Percentiles rank a stretch among this genome's conserved stretches.
phyloP scores from a whole-genome alignment of 2,329 filamentous ascomycete species.

The Alternaria arbusti region DNA sequence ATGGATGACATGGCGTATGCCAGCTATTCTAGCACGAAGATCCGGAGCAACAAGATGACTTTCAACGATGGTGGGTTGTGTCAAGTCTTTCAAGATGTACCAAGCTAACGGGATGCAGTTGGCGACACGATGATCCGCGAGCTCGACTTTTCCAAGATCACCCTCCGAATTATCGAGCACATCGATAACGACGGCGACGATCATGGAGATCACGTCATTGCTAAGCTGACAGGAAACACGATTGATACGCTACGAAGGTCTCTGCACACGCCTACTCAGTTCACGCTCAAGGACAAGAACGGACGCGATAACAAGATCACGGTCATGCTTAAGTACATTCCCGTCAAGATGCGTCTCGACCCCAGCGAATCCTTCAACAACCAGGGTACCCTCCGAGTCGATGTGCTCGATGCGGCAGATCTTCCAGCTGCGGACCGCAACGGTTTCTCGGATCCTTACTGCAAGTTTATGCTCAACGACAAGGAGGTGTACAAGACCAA shows the following conservation, averaged over 20 bases:
- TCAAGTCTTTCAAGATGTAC: neutral
- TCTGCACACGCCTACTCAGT: constrained; percentile 85
- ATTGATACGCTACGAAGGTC: constrained; percentile 87
- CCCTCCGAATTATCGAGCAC: constrained; percentile 83
- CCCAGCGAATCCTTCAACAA: constrained; percentile 98
- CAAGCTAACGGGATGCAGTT: constrained; percentile 53
- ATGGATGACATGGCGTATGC: constrained; percentile 96
- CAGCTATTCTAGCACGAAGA: constrained; percentile 80
- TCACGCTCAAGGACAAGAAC: constrained; percentile 79
- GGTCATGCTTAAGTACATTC: constrained; percentile 93
- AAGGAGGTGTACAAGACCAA: constrained; percentile 95
- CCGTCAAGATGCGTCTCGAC: constrained; percentile 91
- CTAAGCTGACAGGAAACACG: constrained; percentile 83
- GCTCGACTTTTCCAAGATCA: constrained; percentile 94
- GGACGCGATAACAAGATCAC: constrained; percentile 80
- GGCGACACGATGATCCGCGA: constrained; percentile 96
- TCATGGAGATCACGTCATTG: constrained; percentile 75
- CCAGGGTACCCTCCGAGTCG: constrained; percentile 93
- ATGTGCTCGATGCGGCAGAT: constrained; percentile 83
- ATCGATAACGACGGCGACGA: constrained; percentile 74
- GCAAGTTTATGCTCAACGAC: constrained; percentile 89
- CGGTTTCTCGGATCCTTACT: constrained; percentile 96
- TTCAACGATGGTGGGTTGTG: constrained; percentile 75
- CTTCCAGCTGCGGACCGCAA: constrained; percentile 95
- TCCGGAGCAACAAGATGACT: constrained; percentile 70